A percentile compares a stretch with the other conserved stretches of the same genome.
phyloP scores from a whole-genome alignment of 306 rosid genomes.

The Geum urbanum region DNA sequence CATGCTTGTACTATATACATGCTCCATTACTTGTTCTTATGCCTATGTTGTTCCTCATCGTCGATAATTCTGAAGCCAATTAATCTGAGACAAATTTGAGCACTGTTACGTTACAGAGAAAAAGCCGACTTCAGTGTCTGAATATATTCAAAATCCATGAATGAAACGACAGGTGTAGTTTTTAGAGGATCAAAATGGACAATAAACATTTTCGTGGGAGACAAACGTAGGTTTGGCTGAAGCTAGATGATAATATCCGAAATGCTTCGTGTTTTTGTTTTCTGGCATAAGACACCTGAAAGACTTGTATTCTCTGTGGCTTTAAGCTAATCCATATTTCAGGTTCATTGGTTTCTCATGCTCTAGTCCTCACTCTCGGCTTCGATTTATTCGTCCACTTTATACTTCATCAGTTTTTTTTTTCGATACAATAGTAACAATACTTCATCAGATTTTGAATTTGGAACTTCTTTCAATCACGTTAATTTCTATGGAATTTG shows the following conservation, averaged over 20 bases:
- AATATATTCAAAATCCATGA: not conserved
- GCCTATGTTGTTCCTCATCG: conserved; percentile 26
- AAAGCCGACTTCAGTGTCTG: conserved; percentile 10
- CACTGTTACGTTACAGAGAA: conserved; percentile 7
- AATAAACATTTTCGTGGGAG: not conserved
- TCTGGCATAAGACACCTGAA: conserved; percentile 5
- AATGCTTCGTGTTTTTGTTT: conserved; percentile 13
- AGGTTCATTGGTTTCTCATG: conserved; percentile 16
- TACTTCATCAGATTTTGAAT: not conserved
- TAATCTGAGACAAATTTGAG: conserved; percentile 30
- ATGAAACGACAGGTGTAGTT: not conserved
- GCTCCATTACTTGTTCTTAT: conserved; percentile 25
- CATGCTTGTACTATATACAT: conserved; percentile 19
- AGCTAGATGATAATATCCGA: not conserved
- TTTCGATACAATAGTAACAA: too few relatives aligned
- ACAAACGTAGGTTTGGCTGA: conserved; percentile 31
- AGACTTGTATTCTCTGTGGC: conserved; percentile 8
- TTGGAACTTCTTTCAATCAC: conserved; percentile 2
- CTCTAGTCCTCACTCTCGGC: conserved; percentile 15
- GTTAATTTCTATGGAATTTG: conserved; percentile 15
- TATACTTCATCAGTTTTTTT: not conserved
- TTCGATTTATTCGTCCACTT: conserved; percentile 30
- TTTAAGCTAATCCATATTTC: not conserved
- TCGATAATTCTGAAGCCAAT: conserved; percentile 42
- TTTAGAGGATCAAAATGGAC: conserved; percentile 13